These are phyloP conservation scores for Sugiyamaella japonica DNA, from an alignment of 1,139 yeast genomes.

Conservation along the genomic window DNA sequence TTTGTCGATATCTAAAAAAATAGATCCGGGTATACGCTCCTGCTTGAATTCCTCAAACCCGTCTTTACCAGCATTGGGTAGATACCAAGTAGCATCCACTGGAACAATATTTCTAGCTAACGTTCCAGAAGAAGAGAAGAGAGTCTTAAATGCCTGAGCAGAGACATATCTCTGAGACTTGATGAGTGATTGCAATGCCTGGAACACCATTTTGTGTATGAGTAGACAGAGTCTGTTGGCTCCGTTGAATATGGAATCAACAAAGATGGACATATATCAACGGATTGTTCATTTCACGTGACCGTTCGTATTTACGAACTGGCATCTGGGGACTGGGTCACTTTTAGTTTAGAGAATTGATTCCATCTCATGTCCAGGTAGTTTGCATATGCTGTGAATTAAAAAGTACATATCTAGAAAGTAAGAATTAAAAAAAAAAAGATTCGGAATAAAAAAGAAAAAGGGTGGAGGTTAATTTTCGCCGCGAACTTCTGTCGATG, in stretches of 20 bases:
- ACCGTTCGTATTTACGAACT: no score
- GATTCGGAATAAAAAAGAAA: neutral
- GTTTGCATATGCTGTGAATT: no score
- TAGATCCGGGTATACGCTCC: conserved; percentile 64
- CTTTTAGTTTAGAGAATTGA: no score
- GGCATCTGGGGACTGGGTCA: no score
- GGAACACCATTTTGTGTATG: conserved; percentile 4
- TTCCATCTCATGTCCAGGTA: no score
- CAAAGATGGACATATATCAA: no score
- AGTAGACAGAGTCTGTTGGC: no score
- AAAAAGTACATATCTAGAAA: neutral
- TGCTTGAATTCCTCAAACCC: conserved; percentile 53
- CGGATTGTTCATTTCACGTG: neutral
- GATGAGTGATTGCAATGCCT: conserved; percentile 13
- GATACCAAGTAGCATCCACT: conserved; percentile 88
- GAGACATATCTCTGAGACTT: conserved; percentile 18
- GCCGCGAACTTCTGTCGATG: conserved; percentile 23
- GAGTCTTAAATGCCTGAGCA: conserved; percentile 13
- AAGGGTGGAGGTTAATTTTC: conserved; percentile 7
- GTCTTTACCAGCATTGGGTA: conserved; percentile 69
- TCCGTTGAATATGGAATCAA: no score
- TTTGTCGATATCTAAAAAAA: conserved; percentile 77
- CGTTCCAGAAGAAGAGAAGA: conserved; percentile 16
- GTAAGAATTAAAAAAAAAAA: neutral
- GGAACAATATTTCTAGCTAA: conserved; percentile 52